Evolutionary conservation across 2,329 filamentous ascomycete species (phyloP).

Genomic region (Colletotrichum sublineola): DNA sequence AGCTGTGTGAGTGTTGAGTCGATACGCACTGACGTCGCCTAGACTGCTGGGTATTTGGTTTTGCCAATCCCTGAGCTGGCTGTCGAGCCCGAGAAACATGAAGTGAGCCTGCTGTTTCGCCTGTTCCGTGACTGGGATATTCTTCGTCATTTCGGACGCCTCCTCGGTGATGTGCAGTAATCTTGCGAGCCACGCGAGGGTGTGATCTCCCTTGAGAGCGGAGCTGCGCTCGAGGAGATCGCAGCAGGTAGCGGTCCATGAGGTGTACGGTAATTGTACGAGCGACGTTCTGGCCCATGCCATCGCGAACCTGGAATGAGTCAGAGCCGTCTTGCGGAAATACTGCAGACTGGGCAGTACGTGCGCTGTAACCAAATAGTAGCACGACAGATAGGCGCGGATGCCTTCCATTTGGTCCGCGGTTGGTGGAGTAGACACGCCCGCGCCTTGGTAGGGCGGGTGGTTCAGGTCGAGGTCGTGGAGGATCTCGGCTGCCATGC

Average conservation of each 20-base stretch:
- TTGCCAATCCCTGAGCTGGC: conserved; percentile 60
- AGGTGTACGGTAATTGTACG: conserved; percentile 52
- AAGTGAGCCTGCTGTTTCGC: conserved; percentile 58
- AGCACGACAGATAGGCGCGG: conserved; percentile 61
- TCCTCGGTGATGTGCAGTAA: conserved; percentile 57
- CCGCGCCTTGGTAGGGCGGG: conserved; percentile 48
- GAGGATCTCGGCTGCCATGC: conserved; percentile 65
- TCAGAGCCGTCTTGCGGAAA: conserved; percentile 35
- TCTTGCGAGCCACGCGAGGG: conserved; percentile 59
- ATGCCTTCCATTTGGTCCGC: conserved; percentile 56
- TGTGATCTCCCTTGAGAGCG: conserved; percentile 55
- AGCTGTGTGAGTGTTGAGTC: conserved; percentile 47
- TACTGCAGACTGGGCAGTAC: conserved; percentile 43
- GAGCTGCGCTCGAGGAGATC: conserved; percentile 57
- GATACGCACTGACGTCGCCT: conserved; percentile 25
- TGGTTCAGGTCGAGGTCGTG: conserved; percentile 64
- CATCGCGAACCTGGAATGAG: conserved; percentile 52
- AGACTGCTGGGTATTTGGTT: conserved; percentile 48
- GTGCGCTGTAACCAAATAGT: conserved; percentile 59
- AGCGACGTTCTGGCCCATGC: conserved; percentile 54
- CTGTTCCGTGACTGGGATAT: conserved; percentile 45
- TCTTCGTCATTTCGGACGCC: conserved; percentile 51
- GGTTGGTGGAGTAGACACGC: conserved; percentile 43
- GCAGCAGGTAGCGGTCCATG: conserved; percentile 61
- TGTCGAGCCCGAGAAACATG: conserved; percentile 62